These are phyloP conservation scores for Bathelium albidoporum DNA, from an alignment of 495 filamentous ascomycete genomes.

Conservation along the genomic window DNA sequence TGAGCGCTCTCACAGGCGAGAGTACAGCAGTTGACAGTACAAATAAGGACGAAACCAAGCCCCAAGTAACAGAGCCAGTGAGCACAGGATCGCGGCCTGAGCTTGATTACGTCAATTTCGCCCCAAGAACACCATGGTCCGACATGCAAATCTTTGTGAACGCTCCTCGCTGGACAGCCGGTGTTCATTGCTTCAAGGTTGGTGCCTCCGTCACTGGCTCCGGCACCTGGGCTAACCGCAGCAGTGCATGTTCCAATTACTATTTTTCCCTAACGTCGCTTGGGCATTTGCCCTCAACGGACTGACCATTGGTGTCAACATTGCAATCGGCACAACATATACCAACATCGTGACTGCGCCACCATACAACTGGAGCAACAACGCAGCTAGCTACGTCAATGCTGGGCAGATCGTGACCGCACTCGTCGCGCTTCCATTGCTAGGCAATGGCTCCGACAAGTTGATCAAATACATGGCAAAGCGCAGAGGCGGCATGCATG, in stretches of 20 bases:
- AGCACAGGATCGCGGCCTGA: constrained; percentile 7
- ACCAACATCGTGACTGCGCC: constrained; percentile 24
- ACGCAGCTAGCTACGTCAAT: constrained; percentile 29
- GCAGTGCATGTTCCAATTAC: constrained; percentile 19
- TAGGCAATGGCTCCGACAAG: constrained; percentile 25
- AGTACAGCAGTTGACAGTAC: neutral
- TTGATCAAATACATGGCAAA: constrained; percentile 14
- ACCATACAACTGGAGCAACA: constrained; percentile 31
- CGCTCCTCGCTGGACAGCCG: constrained; percentile 10
- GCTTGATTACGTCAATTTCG: constrained; percentile 8
- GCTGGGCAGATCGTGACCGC: constrained; percentile 27
- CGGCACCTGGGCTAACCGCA: neutral
- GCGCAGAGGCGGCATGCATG: constrained; percentile 14
- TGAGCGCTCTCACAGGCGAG: constrained; percentile 6
- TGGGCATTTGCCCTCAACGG: constrained; percentile 34
- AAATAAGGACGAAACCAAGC: neutral
- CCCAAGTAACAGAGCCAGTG: neutral
- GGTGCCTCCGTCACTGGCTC: neutral
- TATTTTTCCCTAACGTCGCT: constrained; percentile 34
- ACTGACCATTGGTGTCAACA: constrained; percentile 30
- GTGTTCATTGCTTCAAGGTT: constrained; percentile 6
- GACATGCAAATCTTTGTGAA: constrained; percentile 13
- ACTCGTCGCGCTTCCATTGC: constrained; percentile 29
- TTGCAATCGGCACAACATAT: constrained; percentile 34
- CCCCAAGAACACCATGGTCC: constrained; percentile 11